These are phyloP conservation scores for Phlebopus sp. DNA, from an alignment of 1,284 basidiomycete genomes.

Conservation along the genomic window DNA sequence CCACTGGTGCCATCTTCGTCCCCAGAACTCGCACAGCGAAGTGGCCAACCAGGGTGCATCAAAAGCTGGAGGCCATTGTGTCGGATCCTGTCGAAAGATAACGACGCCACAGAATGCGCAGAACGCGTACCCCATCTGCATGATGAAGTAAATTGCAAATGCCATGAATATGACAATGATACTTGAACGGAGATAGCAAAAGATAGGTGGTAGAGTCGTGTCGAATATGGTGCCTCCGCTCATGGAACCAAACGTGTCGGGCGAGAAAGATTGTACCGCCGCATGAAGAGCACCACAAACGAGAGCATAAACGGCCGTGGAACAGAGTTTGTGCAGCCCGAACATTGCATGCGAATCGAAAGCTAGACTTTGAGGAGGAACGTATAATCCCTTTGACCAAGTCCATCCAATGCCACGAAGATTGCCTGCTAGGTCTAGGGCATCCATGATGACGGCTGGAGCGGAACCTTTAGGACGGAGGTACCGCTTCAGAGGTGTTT, in stretches of 20 bases:
- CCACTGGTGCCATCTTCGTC: slow-evolving; percentile 42
- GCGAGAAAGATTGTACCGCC: slow-evolving; percentile 38
- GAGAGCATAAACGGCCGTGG: slow-evolving; percentile 36
- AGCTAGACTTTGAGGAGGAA: slow-evolving; percentile 43
- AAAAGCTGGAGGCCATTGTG: slow-evolving; percentile 38
- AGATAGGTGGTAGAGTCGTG: slow-evolving; percentile 35
- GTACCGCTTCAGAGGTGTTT: slow-evolving; percentile 8
- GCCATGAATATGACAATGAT: slow-evolving; percentile 39
- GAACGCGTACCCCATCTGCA: slow-evolving; percentile 41
- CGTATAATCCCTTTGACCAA: slow-evolving; percentile 33
- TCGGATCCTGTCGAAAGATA: slow-evolving; percentile 30
- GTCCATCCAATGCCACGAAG: slow-evolving; percentile 53
- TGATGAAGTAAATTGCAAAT: slow-evolving; percentile 40
- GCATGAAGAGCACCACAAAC: slow-evolving; percentile 42
- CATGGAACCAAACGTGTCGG: slow-evolving; percentile 34
- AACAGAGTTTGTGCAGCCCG: slow-evolving; percentile 31
- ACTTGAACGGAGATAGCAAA: slow-evolving; percentile 41
- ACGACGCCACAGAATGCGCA: slow-evolving; percentile 41
- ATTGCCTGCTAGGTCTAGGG: slow-evolving; percentile 44
- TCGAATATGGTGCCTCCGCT: slow-evolving; percentile 50
- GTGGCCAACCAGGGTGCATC: slow-evolving; percentile 35
- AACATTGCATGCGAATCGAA: slow-evolving; percentile 38
- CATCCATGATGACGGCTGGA: slow-evolving; percentile 33
- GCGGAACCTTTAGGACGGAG: not conserved
- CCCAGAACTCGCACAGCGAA: slow-evolving; percentile 41